Conservation (phyloP, 1,284 basidiomycete species). For the Cutaneotrichosporon cyanovorans region DNA sequence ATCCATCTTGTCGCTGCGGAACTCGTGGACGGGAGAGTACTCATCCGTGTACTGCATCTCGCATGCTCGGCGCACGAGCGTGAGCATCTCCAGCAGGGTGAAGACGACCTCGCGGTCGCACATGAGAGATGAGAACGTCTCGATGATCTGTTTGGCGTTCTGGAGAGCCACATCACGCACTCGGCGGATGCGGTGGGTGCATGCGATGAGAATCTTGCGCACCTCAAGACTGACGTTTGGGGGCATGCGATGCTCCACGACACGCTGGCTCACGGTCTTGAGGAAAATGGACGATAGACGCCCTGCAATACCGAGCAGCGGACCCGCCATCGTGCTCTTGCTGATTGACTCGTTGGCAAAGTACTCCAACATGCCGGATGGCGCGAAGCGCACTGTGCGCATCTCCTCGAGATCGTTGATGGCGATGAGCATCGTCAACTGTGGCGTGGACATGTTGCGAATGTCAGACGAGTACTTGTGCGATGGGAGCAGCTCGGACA, state of each 20-base stretch:
- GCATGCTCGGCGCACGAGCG: conserved; percentile 75
- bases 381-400: conserved; percentile 69
- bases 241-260: conserved; percentile 71
- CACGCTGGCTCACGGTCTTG: conserved; percentile 61
- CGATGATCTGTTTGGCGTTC: conserved; percentile 77
- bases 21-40: conserved; percentile 83
- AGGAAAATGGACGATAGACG: conserved; percentile 60
- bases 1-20: conserved; percentile 65
- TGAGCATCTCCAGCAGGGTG: conserved; percentile 83
- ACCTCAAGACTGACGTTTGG: conserved; percentile 66
- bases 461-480: conserved; percentile 62
- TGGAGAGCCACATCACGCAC: conserved; percentile 73
- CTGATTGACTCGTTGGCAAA: conserved; percentile 86
- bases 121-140: conserved; percentile 90
- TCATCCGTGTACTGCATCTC: conserved; percentile 90
- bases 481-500: conserved; percentile 60
- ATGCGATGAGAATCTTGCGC: conserved; percentile 64
- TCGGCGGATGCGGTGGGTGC: conserved; percentile 74
- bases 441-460: conserved; percentile 67
- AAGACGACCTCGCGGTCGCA: conserved; percentile 83
- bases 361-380: conserved; percentile 77
- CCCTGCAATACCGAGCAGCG: conserved; percentile 77
- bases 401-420: conserved; percentile 87
- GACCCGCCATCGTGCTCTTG: conserved; percentile 55
- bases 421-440: conserved; percentile 77